phyloP scores from a whole-genome alignment of 805 yeast species.

The Kuraishia hungarica region DNA sequence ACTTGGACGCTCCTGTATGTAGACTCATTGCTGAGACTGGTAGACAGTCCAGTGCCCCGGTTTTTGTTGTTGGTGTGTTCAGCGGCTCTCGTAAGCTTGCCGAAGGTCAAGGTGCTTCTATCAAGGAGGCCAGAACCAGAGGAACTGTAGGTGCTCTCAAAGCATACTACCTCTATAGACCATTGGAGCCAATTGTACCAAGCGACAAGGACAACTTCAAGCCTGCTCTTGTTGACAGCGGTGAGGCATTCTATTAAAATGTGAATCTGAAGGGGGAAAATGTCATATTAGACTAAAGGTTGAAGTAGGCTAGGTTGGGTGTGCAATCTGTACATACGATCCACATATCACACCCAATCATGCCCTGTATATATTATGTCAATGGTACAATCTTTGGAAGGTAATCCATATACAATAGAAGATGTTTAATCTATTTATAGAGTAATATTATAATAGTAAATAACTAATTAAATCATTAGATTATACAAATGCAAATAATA shows the following conservation, averaged over 20 bases:
- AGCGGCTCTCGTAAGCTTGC: conserved; percentile 78
- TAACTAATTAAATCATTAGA: background rate
- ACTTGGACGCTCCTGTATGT: conserved; percentile 65
- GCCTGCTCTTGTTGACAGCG: conserved; percentile 26
- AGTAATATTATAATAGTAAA: too few species aligned
- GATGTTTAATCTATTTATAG: too few species aligned
- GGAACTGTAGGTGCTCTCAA: conserved; percentile 87
- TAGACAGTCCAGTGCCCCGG: conserved; percentile 73
- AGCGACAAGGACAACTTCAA: conserved; percentile 36
- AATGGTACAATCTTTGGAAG: background rate
- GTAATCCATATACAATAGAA: too few species aligned
- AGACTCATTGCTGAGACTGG: conserved; percentile 92
- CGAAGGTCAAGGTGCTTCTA: conserved; percentile 88
- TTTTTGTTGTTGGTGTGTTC: conserved; percentile 87
- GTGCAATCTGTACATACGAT: background rate
- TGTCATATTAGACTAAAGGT: too few species aligned
- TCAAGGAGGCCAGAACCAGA: conserved; percentile 86
- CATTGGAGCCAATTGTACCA: conserved; percentile 55
- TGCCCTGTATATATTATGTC: background rate
- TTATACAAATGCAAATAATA: background rate
- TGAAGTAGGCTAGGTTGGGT: background rate
- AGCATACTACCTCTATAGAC: conserved; percentile 88
- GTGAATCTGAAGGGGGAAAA: background rate
- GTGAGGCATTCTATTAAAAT: conserved; percentile 21
- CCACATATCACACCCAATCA: background rate